Evolutionary conservation across 169 alveolate species (phyloP), one percentile per base, ranked within the genome.

Genomic region (Plasmodium ovale): DNA sequence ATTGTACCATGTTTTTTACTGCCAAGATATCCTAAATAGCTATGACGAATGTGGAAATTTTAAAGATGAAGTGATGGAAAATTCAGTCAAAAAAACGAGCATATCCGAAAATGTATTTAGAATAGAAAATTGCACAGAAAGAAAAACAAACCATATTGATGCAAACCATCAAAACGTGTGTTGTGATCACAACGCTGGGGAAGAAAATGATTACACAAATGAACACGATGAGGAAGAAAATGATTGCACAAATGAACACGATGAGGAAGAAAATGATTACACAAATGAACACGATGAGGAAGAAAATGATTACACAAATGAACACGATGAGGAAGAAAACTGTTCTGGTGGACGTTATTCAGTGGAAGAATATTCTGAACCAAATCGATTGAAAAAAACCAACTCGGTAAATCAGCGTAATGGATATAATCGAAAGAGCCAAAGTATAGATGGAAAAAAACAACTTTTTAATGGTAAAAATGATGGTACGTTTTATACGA

Each of bases 1-100:
- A 25, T 51, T 82, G 37, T 65, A 82, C 65, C 64, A 64, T 2
- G 90, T 82, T 35, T 82, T 82, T 44, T 58, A 67, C 73, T 39
- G 64, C 23, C 33, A 58, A 21, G 62, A 82, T 39, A 82, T 82
- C 21, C 47, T 65, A 54, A 65, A 65, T 16, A 23, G 19, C 31
- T 82, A 82, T 29, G 84, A 65, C 35, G 84, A 82, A 12, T 12
- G n/a, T 23, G 84, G 72, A 31, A 19, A 65, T 44, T 65, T 42
- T 14, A 58, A 64, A 59, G 29, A 6, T 2, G 44, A 65, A 27
- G 0, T 23, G n/a, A 4, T 27, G 62, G 29, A 62, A 62, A 33
- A 77, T 60, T 3, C 0, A 27, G 29, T 10, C 33, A 37, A 62
- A 60, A 60, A 62, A 4, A 42, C 12, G 47, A 3, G 29, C 4